Conservation (phyloP, 2,329 filamentous ascomycete species). For the Rhinocladiella similis region DNA sequence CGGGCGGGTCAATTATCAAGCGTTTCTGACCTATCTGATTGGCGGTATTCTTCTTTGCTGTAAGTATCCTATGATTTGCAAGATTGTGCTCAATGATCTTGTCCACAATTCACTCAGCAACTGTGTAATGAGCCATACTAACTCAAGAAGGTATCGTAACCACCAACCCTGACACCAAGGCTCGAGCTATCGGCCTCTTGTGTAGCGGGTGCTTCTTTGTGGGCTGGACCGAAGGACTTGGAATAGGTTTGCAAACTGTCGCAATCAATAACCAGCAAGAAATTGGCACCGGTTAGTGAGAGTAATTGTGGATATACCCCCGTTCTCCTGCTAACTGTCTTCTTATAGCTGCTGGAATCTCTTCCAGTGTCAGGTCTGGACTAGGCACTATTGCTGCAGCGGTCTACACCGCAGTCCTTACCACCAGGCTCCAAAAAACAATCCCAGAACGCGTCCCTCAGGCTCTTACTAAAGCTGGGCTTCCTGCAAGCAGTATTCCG, state of each 20-base stretch:
- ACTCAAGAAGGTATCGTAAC: too few species aligned
- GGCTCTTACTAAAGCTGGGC: constrained; percentile 39
- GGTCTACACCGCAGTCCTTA: constrained; percentile 29
- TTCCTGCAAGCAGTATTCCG: constrained; percentile 37
- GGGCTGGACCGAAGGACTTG: constrained; percentile 28
- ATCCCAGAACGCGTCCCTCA: constrained; percentile 15
- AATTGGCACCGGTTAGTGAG: too few species aligned
- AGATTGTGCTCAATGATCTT: too few species aligned
- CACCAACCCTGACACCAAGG: not conserved
- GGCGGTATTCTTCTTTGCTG: not conserved
- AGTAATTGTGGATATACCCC: too few species aligned
- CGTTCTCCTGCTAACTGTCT: too few species aligned
- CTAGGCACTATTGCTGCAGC: constrained; percentile 25
- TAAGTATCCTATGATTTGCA: too few species aligned
- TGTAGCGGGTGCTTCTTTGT: constrained; percentile 2
- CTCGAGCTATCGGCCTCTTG: not conserved
- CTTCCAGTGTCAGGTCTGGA: constrained; percentile 24
- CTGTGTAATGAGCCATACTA: not conserved
- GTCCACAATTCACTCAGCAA: not conserved
- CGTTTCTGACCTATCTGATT: not conserved
- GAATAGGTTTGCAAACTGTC: constrained; percentile 24
- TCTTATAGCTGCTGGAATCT: constrained; percentile 25
- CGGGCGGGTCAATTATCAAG: not conserved
- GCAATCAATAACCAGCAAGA: constrained; percentile 27
- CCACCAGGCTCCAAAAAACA: constrained; percentile 9